Evolutionary conservation across 768 basidiomycete genomes (phyloP).

Genomic region (Amyloporia xantha): DNA sequence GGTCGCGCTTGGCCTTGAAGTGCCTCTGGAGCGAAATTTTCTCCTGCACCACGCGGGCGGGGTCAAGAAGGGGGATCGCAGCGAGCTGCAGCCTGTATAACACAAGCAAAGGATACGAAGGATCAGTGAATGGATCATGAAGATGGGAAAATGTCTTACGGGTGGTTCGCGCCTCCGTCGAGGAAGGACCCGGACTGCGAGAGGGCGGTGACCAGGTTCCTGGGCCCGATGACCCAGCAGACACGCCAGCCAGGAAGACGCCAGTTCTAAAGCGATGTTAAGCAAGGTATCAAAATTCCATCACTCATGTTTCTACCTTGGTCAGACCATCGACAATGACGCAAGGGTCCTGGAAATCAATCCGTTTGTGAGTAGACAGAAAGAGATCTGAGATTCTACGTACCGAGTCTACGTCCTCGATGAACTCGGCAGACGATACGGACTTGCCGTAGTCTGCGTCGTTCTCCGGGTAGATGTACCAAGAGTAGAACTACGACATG

Average conservation of each 20-base stretch:
- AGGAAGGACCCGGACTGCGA: conserved; percentile 93
- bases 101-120: background rate
- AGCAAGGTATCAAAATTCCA: conserved; percentile 16
- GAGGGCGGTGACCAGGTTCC: conserved; percentile 80
- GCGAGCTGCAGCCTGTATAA: conserved; percentile 82
- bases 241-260: conserved; percentile 92
- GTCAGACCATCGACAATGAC: conserved; percentile 90
- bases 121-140: background rate
- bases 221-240: conserved; percentile 91
- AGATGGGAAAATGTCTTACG: conserved; percentile 40
- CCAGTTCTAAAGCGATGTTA: conserved; percentile 67
- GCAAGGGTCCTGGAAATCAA: conserved; percentile 55
- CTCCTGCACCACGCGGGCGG: conserved; percentile 58
- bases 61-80: conserved; percentile 78
- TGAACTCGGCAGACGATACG: conserved; percentile 74
- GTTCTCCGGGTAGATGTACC: conserved; percentile 87
- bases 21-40: conserved; percentile 85
- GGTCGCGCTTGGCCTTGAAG: conserved; percentile 88
- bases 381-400: conserved; percentile 5
- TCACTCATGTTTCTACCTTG: conserved; percentile 44
- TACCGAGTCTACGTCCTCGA: conserved; percentile 81
- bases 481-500: conserved; percentile 75
- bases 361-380: background rate
- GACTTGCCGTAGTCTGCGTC: conserved; percentile 70
- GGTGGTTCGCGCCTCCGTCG: conserved; percentile 92